Conservation (phyloP, 257 asterid species). For the Galeopsis tetrahit region DNA sequence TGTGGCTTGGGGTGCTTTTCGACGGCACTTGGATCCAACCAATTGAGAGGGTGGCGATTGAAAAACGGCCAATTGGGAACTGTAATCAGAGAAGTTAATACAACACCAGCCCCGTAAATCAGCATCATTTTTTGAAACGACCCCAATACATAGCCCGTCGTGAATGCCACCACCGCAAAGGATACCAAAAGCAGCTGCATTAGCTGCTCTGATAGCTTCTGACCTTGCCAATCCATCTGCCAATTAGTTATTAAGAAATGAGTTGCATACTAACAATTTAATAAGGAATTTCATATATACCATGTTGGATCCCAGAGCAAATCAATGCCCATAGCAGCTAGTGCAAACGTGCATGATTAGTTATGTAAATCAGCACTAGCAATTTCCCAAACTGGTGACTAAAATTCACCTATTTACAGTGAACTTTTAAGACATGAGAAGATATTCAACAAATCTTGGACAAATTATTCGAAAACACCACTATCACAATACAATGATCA, state of each 20-base stretch:
- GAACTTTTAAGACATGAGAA: too few relatives aligned
- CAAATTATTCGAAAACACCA: background rate
- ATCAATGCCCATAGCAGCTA: too few relatives aligned
- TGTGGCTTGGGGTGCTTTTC: slow-evolving; percentile 73
- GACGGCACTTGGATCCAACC: slow-evolving; percentile 71
- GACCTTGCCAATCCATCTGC: slow-evolving; percentile 93
- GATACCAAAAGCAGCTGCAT: slow-evolving; percentile 68
- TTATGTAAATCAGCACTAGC: too few relatives aligned
- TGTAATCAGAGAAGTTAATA: slow-evolving; percentile 56
- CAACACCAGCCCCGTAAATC: slow-evolving; percentile 64
- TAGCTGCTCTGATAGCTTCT: slow-evolving; percentile 69
- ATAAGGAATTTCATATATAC: too few relatives aligned
- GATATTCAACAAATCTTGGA: background rate
- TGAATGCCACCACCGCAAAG: slow-evolving; percentile 61
- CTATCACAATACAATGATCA: too few relatives aligned
- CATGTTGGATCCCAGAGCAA: too few relatives aligned
- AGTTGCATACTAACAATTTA: slow-evolving; percentile 3
- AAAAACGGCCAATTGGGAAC: slow-evolving; percentile 75
- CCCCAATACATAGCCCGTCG: slow-evolving; percentile 57
- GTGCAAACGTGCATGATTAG: too few relatives aligned
- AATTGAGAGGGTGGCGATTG: slow-evolving; percentile 65
- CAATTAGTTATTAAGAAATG: slow-evolving; percentile 4
- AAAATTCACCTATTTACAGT: too few relatives aligned
- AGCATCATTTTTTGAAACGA: slow-evolving; percentile 69
- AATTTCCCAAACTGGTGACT: too few relatives aligned